Conservation (phyloP, 2,329 filamentous ascomycete species). For the Scedosporium boydii region DNA sequence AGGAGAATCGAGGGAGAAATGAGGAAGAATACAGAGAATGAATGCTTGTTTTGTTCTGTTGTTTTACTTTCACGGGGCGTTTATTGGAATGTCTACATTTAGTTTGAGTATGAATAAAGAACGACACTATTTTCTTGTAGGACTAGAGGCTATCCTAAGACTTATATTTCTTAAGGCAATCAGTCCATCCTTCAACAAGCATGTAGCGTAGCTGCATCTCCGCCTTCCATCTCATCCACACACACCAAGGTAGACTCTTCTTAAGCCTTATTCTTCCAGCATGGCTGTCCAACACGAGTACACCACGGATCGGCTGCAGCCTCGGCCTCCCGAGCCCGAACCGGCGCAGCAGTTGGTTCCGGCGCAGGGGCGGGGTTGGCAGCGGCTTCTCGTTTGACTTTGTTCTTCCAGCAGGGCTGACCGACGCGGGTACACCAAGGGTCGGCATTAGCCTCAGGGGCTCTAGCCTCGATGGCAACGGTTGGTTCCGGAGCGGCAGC, state of each 20-base stretch:
- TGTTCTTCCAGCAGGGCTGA: slow-evolving; percentile 27
- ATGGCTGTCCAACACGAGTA: slow-evolving; percentile 19
- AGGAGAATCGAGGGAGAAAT: not conserved
- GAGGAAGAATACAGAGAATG: not conserved
- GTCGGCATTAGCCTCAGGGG: slow-evolving; percentile 15
- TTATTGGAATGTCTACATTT: too few relatives aligned
- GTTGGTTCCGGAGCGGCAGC: slow-evolving; percentile 18
- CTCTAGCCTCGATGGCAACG: slow-evolving; percentile 26
- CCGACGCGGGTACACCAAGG: slow-evolving; percentile 28
- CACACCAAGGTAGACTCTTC: too few relatives aligned
- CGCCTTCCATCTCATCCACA: too few relatives aligned
- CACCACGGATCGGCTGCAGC: slow-evolving; percentile 15
- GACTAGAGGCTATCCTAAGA: too few relatives aligned
- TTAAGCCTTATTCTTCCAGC: slow-evolving; percentile 25
- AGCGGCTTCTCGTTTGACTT: slow-evolving; percentile 26
- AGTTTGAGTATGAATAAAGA: too few relatives aligned
- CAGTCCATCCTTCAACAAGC: too few relatives aligned
- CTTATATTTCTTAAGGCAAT: too few relatives aligned
- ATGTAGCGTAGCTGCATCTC: too few relatives aligned
- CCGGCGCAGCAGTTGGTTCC: slow-evolving; percentile 3
- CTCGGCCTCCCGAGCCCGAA: slow-evolving; percentile 7
- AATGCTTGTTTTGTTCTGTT: too few relatives aligned
- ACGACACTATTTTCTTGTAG: too few relatives aligned
- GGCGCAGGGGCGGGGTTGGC: slow-evolving; percentile 18
- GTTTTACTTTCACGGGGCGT: too few relatives aligned